These are phyloP conservation scores for Verticillium isaacii DNA, from an alignment of 2,329 filamentous ascomycete species.

Conservation along the genomic window DNA sequence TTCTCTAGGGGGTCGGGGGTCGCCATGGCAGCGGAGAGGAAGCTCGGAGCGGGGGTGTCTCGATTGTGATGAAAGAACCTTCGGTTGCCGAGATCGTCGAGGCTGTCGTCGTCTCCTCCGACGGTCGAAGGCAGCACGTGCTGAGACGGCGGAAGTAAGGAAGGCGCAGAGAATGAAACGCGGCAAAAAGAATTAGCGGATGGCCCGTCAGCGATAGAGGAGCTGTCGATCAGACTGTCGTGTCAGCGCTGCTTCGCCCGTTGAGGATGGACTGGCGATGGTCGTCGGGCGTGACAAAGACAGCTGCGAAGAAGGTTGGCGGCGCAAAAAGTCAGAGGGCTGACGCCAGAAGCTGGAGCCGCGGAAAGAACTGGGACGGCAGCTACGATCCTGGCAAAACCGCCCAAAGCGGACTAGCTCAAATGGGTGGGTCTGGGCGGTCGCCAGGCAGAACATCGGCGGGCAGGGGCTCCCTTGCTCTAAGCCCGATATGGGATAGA, in stretches of 20 bases:
- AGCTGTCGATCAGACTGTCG: neutral
- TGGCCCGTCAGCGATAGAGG: neutral
- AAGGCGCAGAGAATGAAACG: neutral
- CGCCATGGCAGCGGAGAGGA: conserved; percentile 4
- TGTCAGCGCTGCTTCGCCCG: neutral
- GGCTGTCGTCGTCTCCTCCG: neutral
- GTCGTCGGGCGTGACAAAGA: neutral
- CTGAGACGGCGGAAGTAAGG: neutral
- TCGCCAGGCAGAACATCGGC: neutral
- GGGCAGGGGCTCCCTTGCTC: neutral
- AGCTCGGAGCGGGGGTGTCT: neutral
- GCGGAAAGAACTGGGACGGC: neutral
- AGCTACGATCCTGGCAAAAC: neutral
- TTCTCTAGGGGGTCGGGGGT: conserved; percentile 12
- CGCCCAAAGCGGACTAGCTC: neutral
- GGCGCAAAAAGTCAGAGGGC: neutral
- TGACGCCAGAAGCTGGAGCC: neutral
- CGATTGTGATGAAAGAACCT: neutral
- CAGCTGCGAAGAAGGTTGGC: neutral
- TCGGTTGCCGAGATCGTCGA: neutral
- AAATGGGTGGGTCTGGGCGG: neutral
- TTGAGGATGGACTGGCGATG: neutral
- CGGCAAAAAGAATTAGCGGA: neutral
- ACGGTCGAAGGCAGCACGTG: neutral
- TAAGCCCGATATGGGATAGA: neutral